Evolutionary conservation across 371 early-diverging fungal species (phyloP), one percentile per base, ranked within the genome.

Genomic region (Mucor plumbeus): DNA sequence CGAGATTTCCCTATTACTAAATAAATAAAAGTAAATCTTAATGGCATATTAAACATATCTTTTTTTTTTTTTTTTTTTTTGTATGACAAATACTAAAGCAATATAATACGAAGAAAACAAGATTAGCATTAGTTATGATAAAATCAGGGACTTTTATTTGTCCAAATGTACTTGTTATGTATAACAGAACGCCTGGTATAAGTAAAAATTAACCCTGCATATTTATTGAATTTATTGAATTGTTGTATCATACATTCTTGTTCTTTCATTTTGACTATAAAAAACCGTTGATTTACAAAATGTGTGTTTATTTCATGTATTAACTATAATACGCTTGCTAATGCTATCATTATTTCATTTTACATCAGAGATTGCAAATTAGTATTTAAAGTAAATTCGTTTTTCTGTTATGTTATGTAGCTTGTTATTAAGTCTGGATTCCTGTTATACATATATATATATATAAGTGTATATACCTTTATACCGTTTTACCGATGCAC

Each of bases 401-500:
- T 26, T 26, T 3, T 26, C 26, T 26, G 26, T 1, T 3, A 26
- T 3, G 26, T 26, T 26, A 26, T 26, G 26, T 26, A n/a, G n/a
- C n/a, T n/a, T n/a, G n/a, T n/a, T n/a, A n/a, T n/a, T n/a, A n/a
- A n/a, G n/a, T n/a, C n/a, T n/a, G n/a, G n/a, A n/a, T n/a, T n/a
- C n/a, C n/a, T n/a, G n/a, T n/a, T n/a, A n/a, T n/a, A n/a, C n/a
- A n/a, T n/a, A n/a, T 26, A 26, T 26, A 26, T 26, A 26, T 44
- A 17, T 43, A n/a, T 15, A 43, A 4, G n/a, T 43, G 4, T 44
- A 44, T 17, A 44, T 9, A 17, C n/a, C n/a, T 44, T 5, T 8
- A 44, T 44, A 44, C 44, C 44, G 44, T 44, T 44, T 44, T 44
- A 44, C 44, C 44, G 44, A 44, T 44, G 44, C 44, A 44, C 17